Conservation (phyloP, 1,139 yeast genomes). For the Diutina mesorugosa region DNA sequence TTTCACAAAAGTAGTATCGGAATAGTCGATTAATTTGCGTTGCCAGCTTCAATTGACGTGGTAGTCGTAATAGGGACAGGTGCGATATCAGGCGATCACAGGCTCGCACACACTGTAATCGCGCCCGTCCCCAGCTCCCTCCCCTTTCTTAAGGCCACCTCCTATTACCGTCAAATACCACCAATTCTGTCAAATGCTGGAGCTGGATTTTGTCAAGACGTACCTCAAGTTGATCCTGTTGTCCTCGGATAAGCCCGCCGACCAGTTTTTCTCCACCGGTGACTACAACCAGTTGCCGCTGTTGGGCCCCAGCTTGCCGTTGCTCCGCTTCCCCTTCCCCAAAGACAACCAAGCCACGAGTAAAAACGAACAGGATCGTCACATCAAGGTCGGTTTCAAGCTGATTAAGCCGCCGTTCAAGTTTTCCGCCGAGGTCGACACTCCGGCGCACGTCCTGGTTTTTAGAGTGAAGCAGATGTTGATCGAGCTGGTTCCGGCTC, state of each 20-base stretch:
- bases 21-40: too few species aligned
- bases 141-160: too few species aligned
- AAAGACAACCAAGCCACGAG: neutral
- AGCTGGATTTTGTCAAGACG: neutral
- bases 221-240: neutral
- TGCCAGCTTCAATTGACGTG: too few species aligned
- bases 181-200: neutral
- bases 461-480: neutral
- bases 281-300: neutral
- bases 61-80: neutral
- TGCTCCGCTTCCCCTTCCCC: slow-evolving; percentile 1
- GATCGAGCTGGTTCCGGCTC: neutral
- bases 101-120: neutral
- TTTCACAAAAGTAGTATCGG: too few species aligned
- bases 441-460: neutral
- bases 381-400: neutral
- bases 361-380: neutral
- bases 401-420: neutral
- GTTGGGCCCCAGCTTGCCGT: neutral
- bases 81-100: neutral
- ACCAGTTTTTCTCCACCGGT: neutral
- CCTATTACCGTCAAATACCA: neutral
- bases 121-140: too few species aligned
- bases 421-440: neutral
- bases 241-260: neutral